Evolutionary conservation across 139 green algal genomes (phyloP).

Genomic region (Haematococcus sp.): DNA sequence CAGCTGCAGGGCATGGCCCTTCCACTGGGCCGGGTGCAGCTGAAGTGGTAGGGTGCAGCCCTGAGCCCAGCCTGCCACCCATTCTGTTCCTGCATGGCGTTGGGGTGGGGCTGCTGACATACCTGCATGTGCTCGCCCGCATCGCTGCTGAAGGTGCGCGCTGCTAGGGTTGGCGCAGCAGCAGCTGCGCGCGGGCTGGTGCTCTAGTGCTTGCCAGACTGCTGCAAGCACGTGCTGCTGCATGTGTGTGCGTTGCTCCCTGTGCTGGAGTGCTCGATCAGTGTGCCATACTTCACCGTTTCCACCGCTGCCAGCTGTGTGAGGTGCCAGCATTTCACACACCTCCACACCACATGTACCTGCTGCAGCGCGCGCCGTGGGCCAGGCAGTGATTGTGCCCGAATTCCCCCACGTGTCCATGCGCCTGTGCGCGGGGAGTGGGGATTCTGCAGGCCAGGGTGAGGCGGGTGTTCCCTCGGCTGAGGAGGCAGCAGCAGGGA

Average conservation of each 20-base stretch:
- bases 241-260: not conserved
- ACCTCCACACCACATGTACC: not conserved
- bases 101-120: conserved; percentile 22
- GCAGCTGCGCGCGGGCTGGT: not conserved
- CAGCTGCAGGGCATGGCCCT: not conserved
- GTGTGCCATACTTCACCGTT: not conserved
- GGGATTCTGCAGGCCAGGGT: too few relatives aligned
- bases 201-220: not conserved
- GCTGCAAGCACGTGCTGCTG: not conserved
- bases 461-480: conserved; percentile 17
- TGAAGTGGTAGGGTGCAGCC: not conserved
- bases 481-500: conserved; percentile 20
- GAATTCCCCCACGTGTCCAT: conserved; percentile 49
- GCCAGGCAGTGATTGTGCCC: conserved; percentile 32
- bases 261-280: not conserved
- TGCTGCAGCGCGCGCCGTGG: not conserved
- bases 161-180: too few relatives aligned
- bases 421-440: conserved; percentile 25
- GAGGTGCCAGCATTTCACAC: not conserved
- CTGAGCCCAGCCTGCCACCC: not conserved
- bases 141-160: not conserved
- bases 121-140: conserved; percentile 8
- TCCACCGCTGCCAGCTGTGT: too few relatives aligned
- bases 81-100: conserved; percentile 53
- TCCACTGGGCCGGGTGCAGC: conserved; percentile 2